phyloP scores from a whole-genome alignment of 148 eudicot genomes.

The Gaultheria prostrata region DNA sequence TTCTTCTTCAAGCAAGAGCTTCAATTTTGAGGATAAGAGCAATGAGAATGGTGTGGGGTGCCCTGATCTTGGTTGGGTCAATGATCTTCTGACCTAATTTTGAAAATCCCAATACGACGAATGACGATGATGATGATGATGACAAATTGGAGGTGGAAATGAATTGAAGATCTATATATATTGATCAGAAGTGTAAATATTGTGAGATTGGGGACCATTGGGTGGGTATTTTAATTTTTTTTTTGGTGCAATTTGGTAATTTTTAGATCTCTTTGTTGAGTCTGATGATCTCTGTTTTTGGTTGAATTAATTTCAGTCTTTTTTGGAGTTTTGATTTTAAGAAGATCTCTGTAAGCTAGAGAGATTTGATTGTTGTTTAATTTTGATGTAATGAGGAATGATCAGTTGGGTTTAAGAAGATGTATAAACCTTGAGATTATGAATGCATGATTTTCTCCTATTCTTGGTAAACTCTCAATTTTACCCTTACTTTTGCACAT shows the following conservation, averaged over 20 bases:
- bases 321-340: not conserved
- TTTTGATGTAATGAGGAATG: not conserved
- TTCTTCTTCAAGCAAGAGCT: slow-evolving; percentile 22
- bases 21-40: slow-evolving; percentile 23
- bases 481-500: too few species aligned
- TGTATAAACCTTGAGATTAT: not conserved
- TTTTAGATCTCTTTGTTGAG: not conserved
- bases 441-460: not conserved
- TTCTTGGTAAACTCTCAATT: too few species aligned
- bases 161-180: slow-evolving; percentile 9
- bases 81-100: slow-evolving; percentile 58
- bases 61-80: slow-evolving; percentile 88
- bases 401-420: not conserved
- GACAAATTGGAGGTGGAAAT: not conserved
- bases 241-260: not conserved
- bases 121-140: slow-evolving; percentile 18
- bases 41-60: slow-evolving; percentile 31
- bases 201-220: slow-evolving; percentile 5
- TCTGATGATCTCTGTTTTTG: not conserved
- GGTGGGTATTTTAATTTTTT: not conserved
- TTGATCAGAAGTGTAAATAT: not conserved
- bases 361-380: not conserved
- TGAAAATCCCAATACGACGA: not conserved
- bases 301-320: not conserved
- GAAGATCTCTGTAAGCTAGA: not conserved